Evolutionary conservation across 2,329 filamentous ascomycete species (phyloP).

Genomic region (Cladophialophora psammophila): DNA sequence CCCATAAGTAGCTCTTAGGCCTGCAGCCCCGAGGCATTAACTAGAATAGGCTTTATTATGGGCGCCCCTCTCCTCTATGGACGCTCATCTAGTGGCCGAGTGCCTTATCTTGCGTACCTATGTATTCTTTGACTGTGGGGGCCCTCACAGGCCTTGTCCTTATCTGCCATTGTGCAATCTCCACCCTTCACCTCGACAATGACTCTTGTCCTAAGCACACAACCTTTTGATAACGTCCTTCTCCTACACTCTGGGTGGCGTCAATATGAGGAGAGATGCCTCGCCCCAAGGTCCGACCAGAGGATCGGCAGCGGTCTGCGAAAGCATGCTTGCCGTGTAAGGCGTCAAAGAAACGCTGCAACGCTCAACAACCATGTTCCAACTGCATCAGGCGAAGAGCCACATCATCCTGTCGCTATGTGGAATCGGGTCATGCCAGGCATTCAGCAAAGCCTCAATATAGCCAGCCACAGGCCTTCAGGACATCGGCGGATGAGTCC

Average conservation of each 20-base stretch:
- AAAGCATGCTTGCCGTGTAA: slow-evolving; percentile 60
- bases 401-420: slow-evolving; percentile 48
- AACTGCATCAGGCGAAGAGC: slow-evolving; percentile 57
- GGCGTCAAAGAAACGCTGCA: slow-evolving; percentile 61
- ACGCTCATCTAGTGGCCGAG: not conserved
- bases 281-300: slow-evolving; percentile 59
- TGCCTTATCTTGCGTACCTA: not conserved
- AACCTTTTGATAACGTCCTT: not conserved
- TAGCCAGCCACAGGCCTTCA: not conserved
- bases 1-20: not conserved
- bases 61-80: not conserved
- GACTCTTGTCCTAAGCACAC: slow-evolving; percentile 6
- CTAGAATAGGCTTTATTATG: not conserved
- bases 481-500: slow-evolving; percentile 4
- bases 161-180: not conserved
- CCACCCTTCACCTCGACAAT: not conserved
- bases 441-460: not conserved
- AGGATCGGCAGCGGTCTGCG: slow-evolving; percentile 58
- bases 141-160: not conserved
- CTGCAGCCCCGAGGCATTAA: not conserved
- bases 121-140: not conserved
- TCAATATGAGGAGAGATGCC: slow-evolving; percentile 51
- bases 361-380: slow-evolving; percentile 57
- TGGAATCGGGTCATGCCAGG: slow-evolving; percentile 20
- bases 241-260: not conserved